Base-by-base conservation (phyloP, 2,329 filamentous ascomycete species). In the Fusarium clavum region DNA sequence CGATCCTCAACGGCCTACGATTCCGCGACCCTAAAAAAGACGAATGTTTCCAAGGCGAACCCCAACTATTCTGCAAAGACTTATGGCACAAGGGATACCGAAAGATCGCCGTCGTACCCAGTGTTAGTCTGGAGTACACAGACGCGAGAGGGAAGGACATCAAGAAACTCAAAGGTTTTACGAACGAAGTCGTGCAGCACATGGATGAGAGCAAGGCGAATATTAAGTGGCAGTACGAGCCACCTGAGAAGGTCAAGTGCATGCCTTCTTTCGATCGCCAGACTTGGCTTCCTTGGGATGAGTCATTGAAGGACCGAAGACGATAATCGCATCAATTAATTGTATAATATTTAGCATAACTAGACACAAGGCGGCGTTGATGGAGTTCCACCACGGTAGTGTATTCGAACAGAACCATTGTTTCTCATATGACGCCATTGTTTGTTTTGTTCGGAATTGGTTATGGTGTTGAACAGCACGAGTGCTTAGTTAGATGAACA, bases 41-140 rank as follows among this genome's bases (percentile, higher is more conserved):
- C 13, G 87, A 89, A 73, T 89, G 87, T 62, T 79, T 75, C 20
- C 82, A 85, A 64, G 86, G 86, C 8, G 87, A 89, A 73, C 85
- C 87, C 8, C 81, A 83, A 57, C 71, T 88, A 20, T 85, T 89
- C 44, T 85, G 84, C 68, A 89, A 88, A 61, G 87, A 89, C 64
- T 55, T 89, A 70, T 90, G 87, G 85, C 79, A 73, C 24, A 66
- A 73, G 13, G 84, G 84, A 3, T 82, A 81, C 62, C 80, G 83
- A 24, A 86, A 82, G 70, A 86, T 89, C 65, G 86, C 86, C 0
- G 85, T 87, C 0, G 81, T 89, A 6, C 87, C 87, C 1, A 82
- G 80, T 9, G 82, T 90, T 7, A 88, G 86, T 65, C 73, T 89
- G 5, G 86, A 84, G 66, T 88, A 89, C 70, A 81, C 81, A 14